Percentiles rank a stretch among this genome's conserved stretches.
Conservation (phyloP, 1,284 basidiomycete species). For the Rhodotorula glutinis region DNA sequence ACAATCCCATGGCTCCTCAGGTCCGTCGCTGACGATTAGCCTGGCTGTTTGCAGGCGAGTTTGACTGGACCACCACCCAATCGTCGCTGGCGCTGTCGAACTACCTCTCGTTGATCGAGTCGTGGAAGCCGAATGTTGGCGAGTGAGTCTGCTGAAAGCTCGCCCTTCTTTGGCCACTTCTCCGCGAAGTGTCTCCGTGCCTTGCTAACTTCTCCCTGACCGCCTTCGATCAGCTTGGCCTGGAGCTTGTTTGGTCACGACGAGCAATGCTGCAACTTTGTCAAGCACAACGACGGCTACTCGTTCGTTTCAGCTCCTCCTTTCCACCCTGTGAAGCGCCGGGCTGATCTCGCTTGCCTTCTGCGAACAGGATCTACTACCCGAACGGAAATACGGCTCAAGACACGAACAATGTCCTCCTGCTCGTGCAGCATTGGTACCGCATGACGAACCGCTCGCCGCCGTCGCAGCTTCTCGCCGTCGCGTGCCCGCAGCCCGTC, state of each 20-base stretch:
- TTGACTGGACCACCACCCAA: conserved; percentile 2
- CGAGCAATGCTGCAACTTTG: conserved; percentile 29
- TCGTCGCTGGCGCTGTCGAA: not conserved
- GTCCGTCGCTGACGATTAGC: not conserved
- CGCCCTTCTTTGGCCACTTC: no score
- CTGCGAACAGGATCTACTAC: conserved; percentile 22
- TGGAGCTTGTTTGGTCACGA: conserved; percentile 26
- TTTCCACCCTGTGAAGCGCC: not conserved
- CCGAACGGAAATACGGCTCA: conserved; percentile 29
- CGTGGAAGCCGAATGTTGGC: conserved; percentile 5
- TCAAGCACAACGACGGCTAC: conserved; percentile 25
- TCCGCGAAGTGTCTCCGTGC: not conserved
- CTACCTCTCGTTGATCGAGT: conserved; percentile 3
- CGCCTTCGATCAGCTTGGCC: not conserved
- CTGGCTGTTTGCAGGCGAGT: not conserved
- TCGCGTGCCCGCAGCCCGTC: conserved; percentile 33
- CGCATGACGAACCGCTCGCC: conserved; percentile 11
- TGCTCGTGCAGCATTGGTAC: conserved; percentile 17
- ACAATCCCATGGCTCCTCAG: not conserved
- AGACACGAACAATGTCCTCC: conserved; percentile 22
- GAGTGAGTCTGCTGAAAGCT: conserved; percentile 12
- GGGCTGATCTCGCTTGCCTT: not conserved
- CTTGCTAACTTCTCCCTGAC: not conserved
- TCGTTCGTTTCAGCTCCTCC: not conserved
- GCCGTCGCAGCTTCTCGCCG: conserved; percentile 13